Conservation (phyloP, 2,329 filamentous ascomycete genomes). For the Trichoderma cornu-damae region DNA sequence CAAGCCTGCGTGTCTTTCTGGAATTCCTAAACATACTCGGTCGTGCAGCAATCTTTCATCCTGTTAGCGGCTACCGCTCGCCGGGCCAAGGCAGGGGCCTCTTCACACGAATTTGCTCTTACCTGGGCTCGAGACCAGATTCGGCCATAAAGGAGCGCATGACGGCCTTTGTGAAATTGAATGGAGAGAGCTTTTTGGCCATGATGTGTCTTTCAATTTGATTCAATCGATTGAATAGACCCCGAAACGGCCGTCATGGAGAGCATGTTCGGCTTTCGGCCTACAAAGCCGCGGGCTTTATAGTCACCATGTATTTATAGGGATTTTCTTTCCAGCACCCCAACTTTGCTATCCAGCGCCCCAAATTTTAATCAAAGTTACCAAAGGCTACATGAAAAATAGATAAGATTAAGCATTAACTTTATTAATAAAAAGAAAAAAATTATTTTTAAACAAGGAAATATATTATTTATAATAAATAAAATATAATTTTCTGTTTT, state of each 20-base stretch:
- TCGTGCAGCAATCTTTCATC: conserved; percentile 28
- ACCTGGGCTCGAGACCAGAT: conserved; percentile 88
- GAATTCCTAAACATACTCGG: conserved; percentile 9
- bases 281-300: background rate
- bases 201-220: conserved; percentile 21
- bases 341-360: too few relatives aligned
- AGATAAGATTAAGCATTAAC: too few relatives aligned
- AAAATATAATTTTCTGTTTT: too few relatives aligned
- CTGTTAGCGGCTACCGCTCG: background rate
- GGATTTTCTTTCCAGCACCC: too few relatives aligned
- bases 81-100: background rate
- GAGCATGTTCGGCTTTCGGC: background rate
- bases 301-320: too few relatives aligned
- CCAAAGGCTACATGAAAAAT: too few relatives aligned
- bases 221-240: background rate
- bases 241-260: background rate
- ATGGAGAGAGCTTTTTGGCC: conserved; percentile 34
- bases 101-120: conserved; percentile 3
- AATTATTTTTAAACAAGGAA: too few relatives aligned
- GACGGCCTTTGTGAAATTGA: conserved; percentile 35
- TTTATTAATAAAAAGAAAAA: too few relatives aligned
- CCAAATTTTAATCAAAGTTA: too few relatives aligned
- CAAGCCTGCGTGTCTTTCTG: background rate
- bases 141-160: conserved; percentile 79
- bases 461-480: too few relatives aligned